Evolutionary conservation across 1,284 basidiomycete genomes (phyloP).

Genomic region (Erythrobasidium hasegawianum): DNA sequence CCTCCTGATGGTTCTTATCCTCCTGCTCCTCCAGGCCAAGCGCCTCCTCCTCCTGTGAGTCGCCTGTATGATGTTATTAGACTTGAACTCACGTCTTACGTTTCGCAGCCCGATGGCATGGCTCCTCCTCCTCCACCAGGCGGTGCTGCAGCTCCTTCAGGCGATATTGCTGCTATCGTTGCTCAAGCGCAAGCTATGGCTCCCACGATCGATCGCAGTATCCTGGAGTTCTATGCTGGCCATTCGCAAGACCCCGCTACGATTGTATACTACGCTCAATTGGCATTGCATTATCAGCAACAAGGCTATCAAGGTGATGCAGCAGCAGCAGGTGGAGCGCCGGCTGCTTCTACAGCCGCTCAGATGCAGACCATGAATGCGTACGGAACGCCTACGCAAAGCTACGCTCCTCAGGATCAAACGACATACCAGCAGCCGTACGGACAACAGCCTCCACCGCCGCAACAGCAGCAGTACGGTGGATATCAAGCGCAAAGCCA

Average conservation of each 20-base stretch:
- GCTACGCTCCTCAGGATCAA: slow-evolving; percentile 10
- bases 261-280: slow-evolving; percentile 32
- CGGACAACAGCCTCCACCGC: slow-evolving; percentile 3
- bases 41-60: slow-evolving; percentile 18
- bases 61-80: neutral
- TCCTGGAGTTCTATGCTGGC: slow-evolving; percentile 29
- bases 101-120: slow-evolving; percentile 7
- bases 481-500: slow-evolving; percentile 22
- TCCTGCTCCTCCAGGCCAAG: slow-evolving; percentile 26
- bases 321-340: slow-evolving; percentile 20
- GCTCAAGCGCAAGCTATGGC: slow-evolving; percentile 34
- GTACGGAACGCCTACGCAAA: slow-evolving; percentile 34
- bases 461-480: slow-evolving; percentile 4
- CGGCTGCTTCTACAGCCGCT: slow-evolving; percentile 13
- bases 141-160: neutral
- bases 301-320: slow-evolving; percentile 26
- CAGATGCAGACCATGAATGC: slow-evolving; percentile 28
- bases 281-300: slow-evolving; percentile 28
- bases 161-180: slow-evolving; percentile 8
- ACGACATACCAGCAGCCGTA: neutral
- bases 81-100: no score
- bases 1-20: slow-evolving; percentile 22
- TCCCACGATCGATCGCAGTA: slow-evolving; percentile 17
- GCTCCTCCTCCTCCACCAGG: slow-evolving; percentile 11
- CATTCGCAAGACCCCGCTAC: slow-evolving; percentile 29